Base-by-base conservation (phyloP, 2,329 filamentous ascomycete genomes). In the Hypocreales sp. region DNA sequence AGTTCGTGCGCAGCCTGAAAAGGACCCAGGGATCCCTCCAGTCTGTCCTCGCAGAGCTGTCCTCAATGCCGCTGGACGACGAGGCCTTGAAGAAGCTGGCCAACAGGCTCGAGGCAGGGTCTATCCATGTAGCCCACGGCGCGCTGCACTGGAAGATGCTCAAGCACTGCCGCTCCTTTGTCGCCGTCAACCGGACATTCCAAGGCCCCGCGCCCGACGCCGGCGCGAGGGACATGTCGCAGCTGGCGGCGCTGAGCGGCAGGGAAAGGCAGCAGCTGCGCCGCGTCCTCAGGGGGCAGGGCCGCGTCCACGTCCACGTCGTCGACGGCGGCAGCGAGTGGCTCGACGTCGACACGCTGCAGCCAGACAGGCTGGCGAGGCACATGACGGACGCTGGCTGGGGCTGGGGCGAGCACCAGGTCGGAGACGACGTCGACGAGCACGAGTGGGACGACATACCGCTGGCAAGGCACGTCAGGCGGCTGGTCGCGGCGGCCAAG, bases 311-410 rank as follows among this genome's bases (percentile, higher is more conserved):
- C 14, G 50, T 53, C 1, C 40, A 52, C 15, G 47, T 56, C 19
- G 50, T 56, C 13, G 41, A 49, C 7, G 43, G 40, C n/a, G 51
- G 47, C 5, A 30, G 26, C 3, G 43, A 51, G 35, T 56, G 51
- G 51, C 24, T 56, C 20, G 42, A 42, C 11, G 32, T 48, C 24
- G 44, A 47, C 17, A 40, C 44, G 7, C 36, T 53, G 2, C 42
- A 42, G 25, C 35, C 39, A 9, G 42, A 49, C 25, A 39, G 52
- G 16, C 39, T 58, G 27, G 48, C 48, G 7, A 40, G 52, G 4
- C 51, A 58, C 24, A 50, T 58, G 54, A 45, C 45, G 4, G 53
- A 56, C 24, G 43, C 42, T n/a, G 55, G 55, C 4, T 58, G 55
- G 55, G 42, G 41, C 6, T 58, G 55, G 55, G 55, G 51, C 5